Percentiles rank a stretch among this genome's conserved stretches.
phyloP scores from a whole-genome alignment of 768 basidiomycete genomes.

The Tremella fuciformis region DNA sequence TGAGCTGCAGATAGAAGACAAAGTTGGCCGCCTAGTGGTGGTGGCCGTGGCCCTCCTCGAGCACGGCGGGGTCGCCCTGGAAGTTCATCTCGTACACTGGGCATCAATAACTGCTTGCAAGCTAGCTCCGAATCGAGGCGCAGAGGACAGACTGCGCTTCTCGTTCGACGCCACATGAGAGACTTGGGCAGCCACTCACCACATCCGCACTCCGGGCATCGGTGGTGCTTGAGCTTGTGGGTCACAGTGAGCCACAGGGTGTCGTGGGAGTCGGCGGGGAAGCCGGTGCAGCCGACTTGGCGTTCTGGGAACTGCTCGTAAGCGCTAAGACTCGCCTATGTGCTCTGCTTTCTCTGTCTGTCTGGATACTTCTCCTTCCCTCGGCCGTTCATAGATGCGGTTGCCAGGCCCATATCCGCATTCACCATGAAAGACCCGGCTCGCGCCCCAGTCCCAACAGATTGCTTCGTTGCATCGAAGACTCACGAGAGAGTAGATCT shows the following conservation, averaged over 20 bases:
- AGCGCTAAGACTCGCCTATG: slow-evolving; percentile 1
- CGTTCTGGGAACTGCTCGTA: slow-evolving; percentile 64
- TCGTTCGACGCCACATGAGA: neutral
- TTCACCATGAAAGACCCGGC: too few relatives aligned
- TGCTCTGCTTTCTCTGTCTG: too few relatives aligned
- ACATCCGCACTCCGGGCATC: slow-evolving; percentile 92
- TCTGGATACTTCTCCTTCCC: too few relatives aligned
- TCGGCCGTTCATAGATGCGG: too few relatives aligned
- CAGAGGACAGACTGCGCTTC: neutral
- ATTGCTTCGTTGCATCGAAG: neutral
- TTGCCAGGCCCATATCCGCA: too few relatives aligned
- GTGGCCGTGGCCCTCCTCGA: slow-evolving; percentile 56
- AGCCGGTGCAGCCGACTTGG: slow-evolving; percentile 89
- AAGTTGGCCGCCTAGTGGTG: slow-evolving; percentile 47
- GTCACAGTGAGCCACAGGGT: slow-evolving; percentile 76
- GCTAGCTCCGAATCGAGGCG: neutral
- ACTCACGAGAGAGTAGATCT: slow-evolving; percentile 81
- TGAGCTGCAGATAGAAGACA: too few relatives aligned
- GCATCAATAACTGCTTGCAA: slow-evolving; percentile 1
- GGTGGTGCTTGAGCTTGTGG: slow-evolving; percentile 59
- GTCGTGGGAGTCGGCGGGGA: slow-evolving; percentile 92
- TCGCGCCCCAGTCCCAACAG: too few relatives aligned
- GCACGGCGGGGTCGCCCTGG: slow-evolving; percentile 57
- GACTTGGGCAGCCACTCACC: slow-evolving; percentile 58
- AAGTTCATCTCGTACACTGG: slow-evolving; percentile 72